phyloP scores from a whole-genome alignment of 192 early-diverging fungal species.

The Paraglomus brasilianum region DNA sequence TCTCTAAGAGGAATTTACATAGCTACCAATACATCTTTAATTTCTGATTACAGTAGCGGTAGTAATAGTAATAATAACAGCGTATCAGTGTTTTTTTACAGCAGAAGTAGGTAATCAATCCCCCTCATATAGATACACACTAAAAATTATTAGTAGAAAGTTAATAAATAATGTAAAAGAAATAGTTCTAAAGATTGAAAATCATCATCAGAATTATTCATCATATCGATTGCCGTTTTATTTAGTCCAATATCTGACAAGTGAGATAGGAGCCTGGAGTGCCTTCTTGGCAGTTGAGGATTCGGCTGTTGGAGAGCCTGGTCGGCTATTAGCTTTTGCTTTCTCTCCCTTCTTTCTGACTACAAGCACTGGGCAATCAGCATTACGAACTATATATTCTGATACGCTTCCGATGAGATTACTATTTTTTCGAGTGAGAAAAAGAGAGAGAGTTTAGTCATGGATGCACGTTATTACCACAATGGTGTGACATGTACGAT shows the following conservation, averaged over 20 bases:
- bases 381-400: slow-evolving; percentile 9
- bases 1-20: no score
- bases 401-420: slow-evolving; percentile 17
- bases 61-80: no score
- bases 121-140: no score
- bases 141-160: no score
- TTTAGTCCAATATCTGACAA: slow-evolving; percentile 18
- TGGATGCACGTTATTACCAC: not conserved
- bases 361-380: slow-evolving; percentile 8
- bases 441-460: not conserved
- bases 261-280: not conserved
- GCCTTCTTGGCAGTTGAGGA: not conserved
- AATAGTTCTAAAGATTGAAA: no score
- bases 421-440: not conserved
- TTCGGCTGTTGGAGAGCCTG: not conserved
- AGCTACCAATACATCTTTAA: no score
- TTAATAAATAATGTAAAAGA: no score
- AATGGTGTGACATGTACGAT: no score
- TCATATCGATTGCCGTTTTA: not conserved
- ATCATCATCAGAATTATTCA: no score
- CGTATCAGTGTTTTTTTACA: no score
- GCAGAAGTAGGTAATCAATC: no score
- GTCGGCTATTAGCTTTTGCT: not conserved
- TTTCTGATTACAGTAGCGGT: no score
- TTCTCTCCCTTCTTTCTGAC: slow-evolving; percentile 1